A percentile compares a stretch with the other conserved stretches of the same genome.
Evolutionary conservation across 352 stramenopile genomes (phyloP).

Genomic region (Pythium dissotocum): DNA sequence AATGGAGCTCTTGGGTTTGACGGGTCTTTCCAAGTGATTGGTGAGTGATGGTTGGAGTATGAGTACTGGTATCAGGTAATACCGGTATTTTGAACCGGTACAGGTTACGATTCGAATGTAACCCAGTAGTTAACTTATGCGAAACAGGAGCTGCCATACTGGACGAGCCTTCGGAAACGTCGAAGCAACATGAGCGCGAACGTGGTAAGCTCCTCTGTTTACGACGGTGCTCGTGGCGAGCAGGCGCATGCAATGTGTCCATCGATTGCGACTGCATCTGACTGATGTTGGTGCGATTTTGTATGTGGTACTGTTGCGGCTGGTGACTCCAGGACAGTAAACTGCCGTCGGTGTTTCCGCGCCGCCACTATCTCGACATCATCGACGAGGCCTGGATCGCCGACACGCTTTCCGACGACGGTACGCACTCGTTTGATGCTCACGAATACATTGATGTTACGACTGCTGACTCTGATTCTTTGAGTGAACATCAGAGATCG

Average conservation of each 20-base stretch:
- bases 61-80: conserved; percentile 8
- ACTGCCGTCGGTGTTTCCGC: conserved; percentile 66
- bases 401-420: conserved; percentile 80
- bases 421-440: conserved; percentile 24
- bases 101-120: background rate
- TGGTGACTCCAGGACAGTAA: conserved; percentile 59
- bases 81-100: background rate
- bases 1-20: background rate
- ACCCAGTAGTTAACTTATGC: background rate
- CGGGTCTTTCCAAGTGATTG: no score
- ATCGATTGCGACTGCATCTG: background rate
- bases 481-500: conserved; percentile 52
- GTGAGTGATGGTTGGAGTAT: conserved; percentile 15
- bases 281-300: background rate
- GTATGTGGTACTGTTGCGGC: background rate
- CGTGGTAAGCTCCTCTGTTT: background rate
- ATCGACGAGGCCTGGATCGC: conserved; percentile 84
- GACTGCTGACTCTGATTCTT: background rate
- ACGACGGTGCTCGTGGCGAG: background rate
- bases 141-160: background rate
- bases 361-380: conserved; percentile 74
- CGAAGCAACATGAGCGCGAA: conserved; percentile 11
- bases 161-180: background rate
- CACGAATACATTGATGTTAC: no score
- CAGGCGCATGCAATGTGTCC: background rate